Conservation (phyloP, 1,284 basidiomycete species). For the Fereydounia khargensis region DNA sequence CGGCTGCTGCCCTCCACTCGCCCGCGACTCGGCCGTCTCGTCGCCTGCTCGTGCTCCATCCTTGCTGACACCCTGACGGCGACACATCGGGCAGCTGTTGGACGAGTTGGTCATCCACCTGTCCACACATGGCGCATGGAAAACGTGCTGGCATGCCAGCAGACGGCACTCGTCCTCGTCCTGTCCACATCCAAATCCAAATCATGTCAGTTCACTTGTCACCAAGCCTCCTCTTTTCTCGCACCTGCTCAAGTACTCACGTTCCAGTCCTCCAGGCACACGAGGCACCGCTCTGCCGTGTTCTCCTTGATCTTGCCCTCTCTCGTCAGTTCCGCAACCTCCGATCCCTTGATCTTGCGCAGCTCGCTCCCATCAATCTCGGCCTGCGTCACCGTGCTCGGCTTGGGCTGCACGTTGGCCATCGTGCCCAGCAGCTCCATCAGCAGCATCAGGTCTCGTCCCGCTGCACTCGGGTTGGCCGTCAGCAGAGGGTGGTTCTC, state of each 20-base stretch:
- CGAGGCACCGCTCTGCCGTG: constrained; percentile 47
- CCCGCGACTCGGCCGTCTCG: constrained; percentile 21
- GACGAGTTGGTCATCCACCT: constrained; percentile 42
- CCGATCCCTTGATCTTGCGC: constrained; percentile 20
- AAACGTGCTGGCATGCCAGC: constrained; percentile 46
- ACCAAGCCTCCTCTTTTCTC: neutral
- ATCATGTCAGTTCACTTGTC: neutral
- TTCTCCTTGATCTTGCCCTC: constrained; percentile 46
- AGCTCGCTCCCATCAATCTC: constrained; percentile 47
- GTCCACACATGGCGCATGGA: constrained; percentile 47
- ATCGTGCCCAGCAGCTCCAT: constrained; percentile 52
- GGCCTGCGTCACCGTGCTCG: constrained; percentile 37
- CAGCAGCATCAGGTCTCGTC: constrained; percentile 52
- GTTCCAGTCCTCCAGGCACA: constrained; percentile 52
- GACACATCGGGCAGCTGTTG: constrained; percentile 48
- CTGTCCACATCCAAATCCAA: constrained; percentile 1
- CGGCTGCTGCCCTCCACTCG: neutral
- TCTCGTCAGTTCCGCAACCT: constrained; percentile 19
- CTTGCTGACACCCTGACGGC: constrained; percentile 32
- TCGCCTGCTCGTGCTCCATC: constrained; percentile 24
- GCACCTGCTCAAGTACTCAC: constrained; percentile 1
- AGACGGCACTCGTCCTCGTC: constrained; percentile 43
- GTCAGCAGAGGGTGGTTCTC: constrained; percentile 48
- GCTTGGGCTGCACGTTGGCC: constrained; percentile 41
- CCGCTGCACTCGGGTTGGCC: constrained; percentile 38